Base-by-base conservation (phyloP, 495 filamentous ascomycete species). In the Trichoderma asperelloides region DNA sequence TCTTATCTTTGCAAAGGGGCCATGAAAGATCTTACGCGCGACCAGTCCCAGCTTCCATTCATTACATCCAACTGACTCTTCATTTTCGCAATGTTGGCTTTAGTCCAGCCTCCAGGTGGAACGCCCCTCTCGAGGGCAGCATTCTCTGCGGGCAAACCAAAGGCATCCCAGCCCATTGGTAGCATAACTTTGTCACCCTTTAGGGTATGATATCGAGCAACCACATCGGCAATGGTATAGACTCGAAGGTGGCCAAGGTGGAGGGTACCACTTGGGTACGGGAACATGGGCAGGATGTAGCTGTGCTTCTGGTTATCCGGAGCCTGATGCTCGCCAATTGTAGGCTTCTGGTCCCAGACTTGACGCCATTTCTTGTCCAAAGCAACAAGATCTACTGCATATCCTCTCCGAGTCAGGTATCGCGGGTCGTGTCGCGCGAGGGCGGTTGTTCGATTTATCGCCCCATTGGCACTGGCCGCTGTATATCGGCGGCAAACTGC, bases 81-180 rank as follows among this genome's bases (percentile, higher is more conserved):
- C 92, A 96, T 96, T 68, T 80, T 85, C 13, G 78, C 76, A 65
- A 96, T 96, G 74, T 96, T 96, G 62, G 81, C 74, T 71, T 80
- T 82, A 23, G 92, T 96, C 92, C 92, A 96, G 0, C 77, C 79
- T 15, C 85, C 88, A 8, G 92, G 91, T 75, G 91, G 84, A 68
- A 94, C 80, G 43, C 91, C 90, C 64, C 88, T 79, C 77, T 96
- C 91, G 68, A 96, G 93, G n/a, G 92, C 92, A 21, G 92, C 92
- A 78, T 96, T 96, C 78, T 96, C 92, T 43, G 92, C 92, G 11
- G 92, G 92, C 51, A 96, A 79, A 3, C 92, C 92, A 74, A 96
- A 96, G 23, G 91, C 91, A 81, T 96, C 92, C 92, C 92, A 96
- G 3, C 91, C 92, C 86, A 96, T 96, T 33, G 92, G 92, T 64